Evolutionary conservation across 78 protist species (phyloP).

Genomic region (Dictyostelium firmibasis): DNA sequence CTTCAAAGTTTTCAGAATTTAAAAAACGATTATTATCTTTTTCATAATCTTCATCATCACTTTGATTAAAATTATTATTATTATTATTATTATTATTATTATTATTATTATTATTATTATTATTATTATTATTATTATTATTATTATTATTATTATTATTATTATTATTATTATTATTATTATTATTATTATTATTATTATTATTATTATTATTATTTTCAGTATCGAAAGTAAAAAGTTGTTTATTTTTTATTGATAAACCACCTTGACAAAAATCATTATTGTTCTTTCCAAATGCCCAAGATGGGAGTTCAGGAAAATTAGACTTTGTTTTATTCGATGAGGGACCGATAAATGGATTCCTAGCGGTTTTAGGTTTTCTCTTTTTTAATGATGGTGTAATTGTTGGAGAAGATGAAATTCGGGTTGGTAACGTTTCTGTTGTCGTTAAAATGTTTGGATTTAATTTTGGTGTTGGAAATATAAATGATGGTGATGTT

Average conservation of each 20-base stretch:
- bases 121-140: neutral
- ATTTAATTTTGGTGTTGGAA: neutral
- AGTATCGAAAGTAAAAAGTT: neutral
- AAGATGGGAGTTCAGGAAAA: constrained; percentile 11
- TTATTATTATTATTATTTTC: neutral
- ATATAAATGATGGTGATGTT: neutral
- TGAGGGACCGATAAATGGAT: constrained; percentile 21
- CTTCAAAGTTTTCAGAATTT: neutral
- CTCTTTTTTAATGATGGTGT: neutral
- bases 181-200: neutral
- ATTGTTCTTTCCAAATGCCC: neutral
- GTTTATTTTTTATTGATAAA: neutral
- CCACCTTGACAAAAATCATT: neutral
- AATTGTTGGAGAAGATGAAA: neutral
- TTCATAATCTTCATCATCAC: neutral
- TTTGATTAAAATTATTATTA: neutral
- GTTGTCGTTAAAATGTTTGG: neutral
- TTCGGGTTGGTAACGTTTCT: neutral
- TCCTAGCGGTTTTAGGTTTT: neutral
- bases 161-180: neutral
- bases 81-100: neutral
- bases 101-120: neutral
- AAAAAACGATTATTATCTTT: neutral
- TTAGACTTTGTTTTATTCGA: neutral
- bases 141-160: neutral